Base-by-base conservation (phyloP, 2,329 filamentous ascomycete species). In the Phialophora tarda region DNA sequence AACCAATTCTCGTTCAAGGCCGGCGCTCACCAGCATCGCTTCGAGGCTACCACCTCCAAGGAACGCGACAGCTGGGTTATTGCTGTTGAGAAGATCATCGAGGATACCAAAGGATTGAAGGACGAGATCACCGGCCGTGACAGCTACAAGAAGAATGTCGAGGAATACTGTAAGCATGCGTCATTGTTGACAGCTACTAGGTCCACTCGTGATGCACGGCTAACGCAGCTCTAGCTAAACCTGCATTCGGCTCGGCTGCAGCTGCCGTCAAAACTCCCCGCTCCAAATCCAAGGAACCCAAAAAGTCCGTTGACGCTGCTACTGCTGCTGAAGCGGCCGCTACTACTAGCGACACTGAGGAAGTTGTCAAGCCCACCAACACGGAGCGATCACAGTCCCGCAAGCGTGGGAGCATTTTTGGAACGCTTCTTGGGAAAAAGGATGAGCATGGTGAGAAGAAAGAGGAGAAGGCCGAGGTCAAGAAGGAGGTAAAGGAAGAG, bases 51-150 rank as follows among this genome's bases (percentile, higher is more conserved):
- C 74, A 89, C 77, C 75, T 75, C 86, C 57, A 83, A 87, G 66
- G 93, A 97, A 82, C 93, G 94, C 77, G 92, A 97, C 80, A 92
- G 91, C 85, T 98, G 95, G 95, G 87, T 96, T 75, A 82, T 88
- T 69, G 90, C 93, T 76, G 79, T 97, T 73, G 93, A 95, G 86
- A 82, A 86, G 75, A 92, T 93, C 84, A 86, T 91, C 61, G 85
- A 88, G 59, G 92, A 96, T 82, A 93, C 92, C 75, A 96, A 95
- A 86, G 89, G 90, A 74, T 83, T 91, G 65, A 89, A 89, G 75
- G 84, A 91, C 71, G 85, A 85, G 63, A 86, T 97, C 74, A 86
- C 87, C 71, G 88, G 89, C 80, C 89, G 88, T 74, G 93, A 97
- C 80, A 86, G 87, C 67, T 99, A 97, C 89, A 97, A 97, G 88